Evolutionary conservation across 495 filamentous ascomycete genomes (phyloP).

Genomic region (Friedmanniomyces simplex): DNA sequence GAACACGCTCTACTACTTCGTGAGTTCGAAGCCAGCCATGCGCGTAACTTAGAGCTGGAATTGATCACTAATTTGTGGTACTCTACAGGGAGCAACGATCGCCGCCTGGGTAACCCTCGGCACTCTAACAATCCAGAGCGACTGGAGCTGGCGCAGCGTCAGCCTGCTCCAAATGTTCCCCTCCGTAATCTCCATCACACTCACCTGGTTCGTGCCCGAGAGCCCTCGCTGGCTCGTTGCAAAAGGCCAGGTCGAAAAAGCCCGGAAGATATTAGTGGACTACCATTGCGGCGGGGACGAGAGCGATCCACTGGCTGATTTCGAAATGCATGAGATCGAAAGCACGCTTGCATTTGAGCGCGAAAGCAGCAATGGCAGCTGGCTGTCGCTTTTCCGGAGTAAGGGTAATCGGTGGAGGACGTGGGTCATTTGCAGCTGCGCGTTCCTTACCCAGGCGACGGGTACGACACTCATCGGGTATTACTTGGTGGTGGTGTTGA

Average conservation of each 20-base stretch:
- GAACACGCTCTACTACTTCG: conserved; percentile 11
- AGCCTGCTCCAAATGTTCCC: conserved; percentile 44
- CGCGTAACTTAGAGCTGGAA: background rate
- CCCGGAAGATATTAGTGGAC: conserved; percentile 26
- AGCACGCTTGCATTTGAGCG: conserved; percentile 26
- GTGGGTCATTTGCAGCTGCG: conserved; percentile 1
- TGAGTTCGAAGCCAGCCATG: background rate
- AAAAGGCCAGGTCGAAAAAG: conserved; percentile 8
- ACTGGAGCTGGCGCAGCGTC: conserved; percentile 46
- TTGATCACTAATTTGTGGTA: background rate
- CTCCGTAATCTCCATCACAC: conserved; percentile 27
- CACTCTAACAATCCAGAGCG: conserved; percentile 38
- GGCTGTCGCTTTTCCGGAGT: conserved; percentile 1
- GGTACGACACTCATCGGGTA: conserved; percentile 44
- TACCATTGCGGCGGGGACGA: conserved; percentile 38
- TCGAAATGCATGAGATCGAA: conserved; percentile 22
- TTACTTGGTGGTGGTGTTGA: conserved; percentile 37
- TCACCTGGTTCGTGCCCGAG: conserved; percentile 15
- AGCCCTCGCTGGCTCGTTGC: conserved; percentile 3
- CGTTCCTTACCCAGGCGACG: conserved; percentile 36
- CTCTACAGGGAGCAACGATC: conserved; percentile 16
- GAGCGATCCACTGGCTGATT: conserved; percentile 29
- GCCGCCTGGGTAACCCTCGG: conserved; percentile 44
- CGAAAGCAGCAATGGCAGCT: conserved; percentile 13
- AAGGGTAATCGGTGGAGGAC: conserved; percentile 4